phyloP scores from a whole-genome alignment of 2,329 filamentous ascomycete species.

The Chalaropsis ovoidea region DNA sequence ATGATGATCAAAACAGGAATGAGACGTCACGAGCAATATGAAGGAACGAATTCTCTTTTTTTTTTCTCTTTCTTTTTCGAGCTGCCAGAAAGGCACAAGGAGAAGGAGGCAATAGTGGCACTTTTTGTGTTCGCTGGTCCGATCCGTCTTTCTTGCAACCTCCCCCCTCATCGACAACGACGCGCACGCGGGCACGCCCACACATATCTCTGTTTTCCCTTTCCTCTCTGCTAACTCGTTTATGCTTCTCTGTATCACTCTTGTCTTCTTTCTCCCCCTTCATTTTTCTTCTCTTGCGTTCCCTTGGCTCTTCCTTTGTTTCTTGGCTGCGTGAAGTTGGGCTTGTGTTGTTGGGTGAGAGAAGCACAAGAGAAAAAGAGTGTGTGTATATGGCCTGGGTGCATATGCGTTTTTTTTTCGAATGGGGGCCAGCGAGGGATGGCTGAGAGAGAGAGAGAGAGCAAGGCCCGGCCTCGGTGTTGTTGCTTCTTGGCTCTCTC shows the following conservation, averaged over 20 bases:
- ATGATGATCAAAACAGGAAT: slow-evolving; percentile 27
- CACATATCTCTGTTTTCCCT: background rate
- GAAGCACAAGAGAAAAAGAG: background rate
- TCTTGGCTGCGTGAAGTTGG: background rate
- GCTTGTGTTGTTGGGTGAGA: background rate
- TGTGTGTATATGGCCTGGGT: slow-evolving; percentile 1
- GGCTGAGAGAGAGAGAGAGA: background rate
- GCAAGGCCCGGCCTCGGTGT: background rate
- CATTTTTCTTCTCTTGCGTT: slow-evolving; percentile 14
- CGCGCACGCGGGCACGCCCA: background rate
- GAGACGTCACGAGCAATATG: slow-evolving; percentile 14
- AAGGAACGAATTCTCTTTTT: slow-evolving; percentile 16
- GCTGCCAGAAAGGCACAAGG: background rate
- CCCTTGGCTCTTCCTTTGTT: background rate
- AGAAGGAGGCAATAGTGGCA: background rate
- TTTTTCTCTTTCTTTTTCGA: slow-evolving; percentile 7
- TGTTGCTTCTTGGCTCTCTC: background rate
- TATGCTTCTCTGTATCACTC: background rate
- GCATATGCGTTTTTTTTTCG: background rate
- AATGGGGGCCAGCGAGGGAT: background rate
- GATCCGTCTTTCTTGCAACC: background rate
- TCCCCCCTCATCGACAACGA: too few relatives aligned
- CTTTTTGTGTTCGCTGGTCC: background rate
- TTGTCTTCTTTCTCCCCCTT: slow-evolving; percentile 6
- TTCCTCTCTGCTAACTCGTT: slow-evolving; percentile 13